phyloP scores from a whole-genome alignment of 345 rosid species.

The Bruguiera sexangula region DNA sequence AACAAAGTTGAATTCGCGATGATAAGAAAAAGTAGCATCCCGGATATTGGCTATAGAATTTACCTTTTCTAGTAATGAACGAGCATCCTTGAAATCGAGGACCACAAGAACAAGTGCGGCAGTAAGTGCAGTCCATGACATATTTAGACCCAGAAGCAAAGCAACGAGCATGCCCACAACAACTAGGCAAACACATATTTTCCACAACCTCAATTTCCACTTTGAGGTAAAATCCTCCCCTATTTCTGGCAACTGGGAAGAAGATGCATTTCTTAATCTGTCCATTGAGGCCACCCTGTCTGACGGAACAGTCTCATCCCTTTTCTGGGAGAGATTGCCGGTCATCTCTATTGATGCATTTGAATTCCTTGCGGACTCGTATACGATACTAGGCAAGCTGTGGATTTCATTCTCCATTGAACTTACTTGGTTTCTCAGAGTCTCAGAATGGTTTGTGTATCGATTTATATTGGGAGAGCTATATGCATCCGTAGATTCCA shows the following conservation, averaged over 20 bases:
- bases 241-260: slow-evolving; percentile 13
- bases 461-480: slow-evolving; percentile 22
- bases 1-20: neutral
- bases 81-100: slow-evolving; percentile 83
- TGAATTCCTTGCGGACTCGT: slow-evolving; percentile 38
- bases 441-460: slow-evolving; percentile 23
- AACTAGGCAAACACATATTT: slow-evolving; percentile 55
- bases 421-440: slow-evolving; percentile 43
- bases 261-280: slow-evolving; percentile 9
- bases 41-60: neutral
- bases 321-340: slow-evolving; percentile 16
- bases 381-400: slow-evolving; percentile 5
- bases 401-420: slow-evolving; percentile 41
- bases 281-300: slow-evolving; percentile 16
- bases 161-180: slow-evolving; percentile 68
- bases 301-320: slow-evolving; percentile 26
- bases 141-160: slow-evolving; percentile 64
- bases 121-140: slow-evolving; percentile 90
- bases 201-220: slow-evolving; percentile 61
- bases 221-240: slow-evolving; percentile 20
- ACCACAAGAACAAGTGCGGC: slow-evolving; percentile 79
- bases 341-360: slow-evolving; percentile 41
- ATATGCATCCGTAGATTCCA: slow-evolving; percentile 31
- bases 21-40: neutral
- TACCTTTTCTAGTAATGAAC: slow-evolving; percentile 80